These are phyloP conservation scores for Daedaleopsis nitida DNA, from an alignment of 768 basidiomycete species.

Conservation along the genomic window DNA sequence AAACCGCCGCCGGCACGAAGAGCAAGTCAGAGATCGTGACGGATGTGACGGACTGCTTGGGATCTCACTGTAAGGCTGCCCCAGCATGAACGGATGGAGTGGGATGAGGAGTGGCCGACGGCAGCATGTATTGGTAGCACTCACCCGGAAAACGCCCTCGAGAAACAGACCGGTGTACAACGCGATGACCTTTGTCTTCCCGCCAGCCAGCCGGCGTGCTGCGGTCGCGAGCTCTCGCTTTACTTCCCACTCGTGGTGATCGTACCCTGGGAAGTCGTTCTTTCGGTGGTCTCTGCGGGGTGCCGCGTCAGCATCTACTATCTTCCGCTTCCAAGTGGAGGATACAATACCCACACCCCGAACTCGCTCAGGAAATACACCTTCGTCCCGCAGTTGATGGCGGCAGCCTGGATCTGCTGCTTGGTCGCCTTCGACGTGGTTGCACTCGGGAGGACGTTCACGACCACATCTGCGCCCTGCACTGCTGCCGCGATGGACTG, in stretches of 20 bases:
- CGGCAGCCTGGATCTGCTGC: conserved; percentile 1
- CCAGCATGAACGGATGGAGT: too few species aligned
- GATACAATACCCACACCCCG: conserved; percentile 11
- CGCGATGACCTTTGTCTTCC: conserved; percentile 18
- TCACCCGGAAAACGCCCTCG: conserved; percentile 7
- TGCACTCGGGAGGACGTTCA: conserved; percentile 5
- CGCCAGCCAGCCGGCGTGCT: conserved; percentile 5
- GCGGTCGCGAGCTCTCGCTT: conserved; percentile 11
- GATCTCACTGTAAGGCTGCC: too few species aligned
- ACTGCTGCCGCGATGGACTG: conserved; percentile 4
- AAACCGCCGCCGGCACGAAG: neutral
- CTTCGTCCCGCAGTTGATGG: conserved; percentile 19
- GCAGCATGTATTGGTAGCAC: neutral
- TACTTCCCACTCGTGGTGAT: conserved; percentile 12
- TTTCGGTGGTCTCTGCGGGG: conserved; percentile 17
- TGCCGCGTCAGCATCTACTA: neutral
- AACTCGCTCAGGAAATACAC: conserved; percentile 26
- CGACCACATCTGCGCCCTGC: conserved; percentile 9
- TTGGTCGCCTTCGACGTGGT: conserved; percentile 1
- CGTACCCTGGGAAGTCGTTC: conserved; percentile 21
- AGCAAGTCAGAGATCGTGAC: too few species aligned
- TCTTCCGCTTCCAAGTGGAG: neutral
- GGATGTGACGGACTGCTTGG: too few species aligned
- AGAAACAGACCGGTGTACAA: conserved; percentile 23
- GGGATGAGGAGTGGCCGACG: neutral